Conservation (phyloP, 2,329 filamentous ascomycete genomes). For the Aspergillus pseudonomiae region DNA sequence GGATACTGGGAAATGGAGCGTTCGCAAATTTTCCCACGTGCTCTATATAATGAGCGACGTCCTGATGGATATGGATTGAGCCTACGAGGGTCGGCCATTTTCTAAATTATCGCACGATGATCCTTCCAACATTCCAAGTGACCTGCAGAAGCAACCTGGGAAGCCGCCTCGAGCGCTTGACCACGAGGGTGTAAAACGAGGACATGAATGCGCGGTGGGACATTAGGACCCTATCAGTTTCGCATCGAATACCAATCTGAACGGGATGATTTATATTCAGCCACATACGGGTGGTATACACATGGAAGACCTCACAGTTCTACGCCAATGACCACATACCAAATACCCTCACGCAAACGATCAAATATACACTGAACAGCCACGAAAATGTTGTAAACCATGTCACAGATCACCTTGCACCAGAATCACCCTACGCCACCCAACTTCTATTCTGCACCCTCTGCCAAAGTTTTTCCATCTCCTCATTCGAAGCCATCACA, state of each 20-base stretch:
- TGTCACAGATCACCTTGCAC: not conserved
- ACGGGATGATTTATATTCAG: not conserved
- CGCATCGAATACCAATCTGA: not conserved
- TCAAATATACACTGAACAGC: not conserved
- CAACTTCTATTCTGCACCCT: constrained; percentile 17
- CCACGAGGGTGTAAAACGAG: not conserved
- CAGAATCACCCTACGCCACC: not conserved
- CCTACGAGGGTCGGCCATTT: no score
- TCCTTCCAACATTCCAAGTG: not conserved
- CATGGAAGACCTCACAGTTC: not conserved
- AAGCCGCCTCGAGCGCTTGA: not conserved
- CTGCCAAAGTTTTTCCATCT: constrained; percentile 20
- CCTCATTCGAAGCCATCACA: constrained; percentile 20
- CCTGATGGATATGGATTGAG: constrained; percentile 40
- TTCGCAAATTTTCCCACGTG: constrained; percentile 54
- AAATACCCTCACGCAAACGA: not conserved
- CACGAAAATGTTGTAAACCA: not conserved
- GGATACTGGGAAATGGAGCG: constrained; percentile 56
- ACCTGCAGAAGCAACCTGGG: not conserved
- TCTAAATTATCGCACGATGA: not conserved
- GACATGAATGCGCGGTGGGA: not conserved
- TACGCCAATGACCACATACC: not conserved
- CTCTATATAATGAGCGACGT: constrained; percentile 59
- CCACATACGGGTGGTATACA: not conserved
- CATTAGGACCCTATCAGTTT: not conserved